These are phyloP conservation scores for Calocybe indica DNA, from an alignment of 768 basidiomycete genomes.

Conservation along the genomic window DNA sequence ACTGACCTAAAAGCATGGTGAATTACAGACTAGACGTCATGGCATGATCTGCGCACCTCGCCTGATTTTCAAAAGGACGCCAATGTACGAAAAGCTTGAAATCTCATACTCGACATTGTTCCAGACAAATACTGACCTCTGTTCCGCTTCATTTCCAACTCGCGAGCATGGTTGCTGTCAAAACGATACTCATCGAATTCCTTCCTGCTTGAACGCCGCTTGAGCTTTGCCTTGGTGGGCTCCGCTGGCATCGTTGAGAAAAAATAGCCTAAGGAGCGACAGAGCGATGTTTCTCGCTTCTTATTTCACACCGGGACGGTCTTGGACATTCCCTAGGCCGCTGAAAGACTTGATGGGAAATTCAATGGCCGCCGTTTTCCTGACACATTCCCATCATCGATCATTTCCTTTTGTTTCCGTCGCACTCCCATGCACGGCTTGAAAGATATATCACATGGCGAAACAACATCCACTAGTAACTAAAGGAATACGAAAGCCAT, in stretches of 20 bases:
- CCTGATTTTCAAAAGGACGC: constrained; percentile 13
- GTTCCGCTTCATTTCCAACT: constrained; percentile 70
- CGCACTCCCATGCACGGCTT: no score
- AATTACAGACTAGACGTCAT: constrained; percentile 6
- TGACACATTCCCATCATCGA: no score
- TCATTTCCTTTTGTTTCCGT: no score
- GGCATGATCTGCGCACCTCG: constrained; percentile 17
- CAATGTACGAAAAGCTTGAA: constrained; percentile 6
- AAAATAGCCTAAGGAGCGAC: background rate
- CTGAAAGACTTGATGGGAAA: no score
- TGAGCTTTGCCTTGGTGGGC: constrained; percentile 42
- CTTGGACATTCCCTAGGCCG: no score
- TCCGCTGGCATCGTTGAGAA: constrained; percentile 46
- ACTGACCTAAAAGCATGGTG: constrained; percentile 43
- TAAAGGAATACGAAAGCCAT: no score
- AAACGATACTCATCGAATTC: constrained; percentile 46
- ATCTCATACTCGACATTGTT: background rate
- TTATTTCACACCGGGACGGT: no score
- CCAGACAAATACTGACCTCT: constrained; percentile 33
- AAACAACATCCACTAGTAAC: no score
- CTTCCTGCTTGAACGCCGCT: constrained; percentile 41
- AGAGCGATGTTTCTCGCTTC: no score
- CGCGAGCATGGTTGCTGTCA: constrained; percentile 51
- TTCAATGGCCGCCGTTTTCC: no score
- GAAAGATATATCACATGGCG: no score